These are phyloP conservation scores for Amylostereum areolatum DNA, from an alignment of 1,284 basidiomycete genomes.

Conservation along the genomic window DNA sequence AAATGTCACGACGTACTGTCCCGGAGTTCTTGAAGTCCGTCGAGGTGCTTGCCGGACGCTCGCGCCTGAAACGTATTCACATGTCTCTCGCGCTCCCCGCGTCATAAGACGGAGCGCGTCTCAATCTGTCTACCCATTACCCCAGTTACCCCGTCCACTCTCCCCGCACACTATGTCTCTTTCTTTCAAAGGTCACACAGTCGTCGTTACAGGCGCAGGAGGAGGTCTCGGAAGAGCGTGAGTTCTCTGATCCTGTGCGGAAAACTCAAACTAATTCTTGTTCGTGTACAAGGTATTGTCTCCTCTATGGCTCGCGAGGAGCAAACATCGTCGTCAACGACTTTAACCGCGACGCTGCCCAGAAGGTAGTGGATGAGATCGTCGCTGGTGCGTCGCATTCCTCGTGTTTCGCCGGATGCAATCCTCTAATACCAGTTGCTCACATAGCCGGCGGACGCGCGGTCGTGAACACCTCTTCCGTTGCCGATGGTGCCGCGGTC, in stretches of 20 bases:
- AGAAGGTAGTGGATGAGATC: constrained; percentile 92
- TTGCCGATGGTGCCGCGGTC: constrained; percentile 83
- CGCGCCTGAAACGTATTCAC: too few relatives aligned
- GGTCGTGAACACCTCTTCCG: constrained; percentile 83
- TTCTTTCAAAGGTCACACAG: constrained; percentile 89
- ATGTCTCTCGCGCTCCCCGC: too few relatives aligned
- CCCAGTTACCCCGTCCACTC: constrained; percentile 1
- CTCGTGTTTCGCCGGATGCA: neutral
- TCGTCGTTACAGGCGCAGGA: constrained; percentile 93
- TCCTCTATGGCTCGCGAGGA: constrained; percentile 86
- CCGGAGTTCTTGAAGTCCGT: too few relatives aligned
- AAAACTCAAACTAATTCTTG: neutral
- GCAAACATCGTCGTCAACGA: constrained; percentile 97
- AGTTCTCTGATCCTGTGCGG: constrained; percentile 26
- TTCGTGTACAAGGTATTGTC: constrained; percentile 64
- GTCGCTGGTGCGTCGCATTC: constrained; percentile 51
- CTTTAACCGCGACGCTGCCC: constrained; percentile 83
- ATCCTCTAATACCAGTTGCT: neutral
- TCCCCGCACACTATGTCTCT: constrained; percentile 40
- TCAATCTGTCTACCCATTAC: neutral
- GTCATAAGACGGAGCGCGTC: too few relatives aligned
- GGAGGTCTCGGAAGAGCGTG: constrained; percentile 91
- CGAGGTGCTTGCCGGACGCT: too few relatives aligned
- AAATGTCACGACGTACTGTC: too few relatives aligned
- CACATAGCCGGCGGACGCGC: constrained; percentile 79